Conservation (phyloP, 495 filamentous ascomycete species). For the Daldinia loculata region DNA sequence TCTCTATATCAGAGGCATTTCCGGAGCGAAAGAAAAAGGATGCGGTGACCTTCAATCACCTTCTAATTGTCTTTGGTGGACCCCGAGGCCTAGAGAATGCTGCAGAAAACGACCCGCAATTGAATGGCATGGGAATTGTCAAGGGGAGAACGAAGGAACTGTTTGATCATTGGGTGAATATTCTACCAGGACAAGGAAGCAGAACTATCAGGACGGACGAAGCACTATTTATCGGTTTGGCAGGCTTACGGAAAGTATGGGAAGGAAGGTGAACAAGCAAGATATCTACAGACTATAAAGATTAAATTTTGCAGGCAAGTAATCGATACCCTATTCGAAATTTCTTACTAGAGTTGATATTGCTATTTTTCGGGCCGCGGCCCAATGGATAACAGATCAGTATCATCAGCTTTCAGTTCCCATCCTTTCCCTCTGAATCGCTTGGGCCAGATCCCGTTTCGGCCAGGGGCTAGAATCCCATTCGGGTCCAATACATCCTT, state of each 20-base stretch:
- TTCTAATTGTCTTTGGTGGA: constrained; percentile 77
- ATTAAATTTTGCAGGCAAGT: constrained; percentile 27
- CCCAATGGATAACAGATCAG: constrained; percentile 36
- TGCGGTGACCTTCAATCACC: constrained; percentile 64
- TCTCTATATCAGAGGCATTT: constrained; percentile 57
- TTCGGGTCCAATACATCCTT: constrained; percentile 62
- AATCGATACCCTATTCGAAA: constrained; percentile 30
- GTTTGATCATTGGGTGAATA: constrained; percentile 82
- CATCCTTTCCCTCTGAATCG: constrained; percentile 54
- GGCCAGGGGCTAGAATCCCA: constrained; percentile 59
- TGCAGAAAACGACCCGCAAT: constrained; percentile 67
- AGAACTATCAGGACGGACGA: constrained; percentile 82
- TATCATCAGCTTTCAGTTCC: constrained; percentile 46
- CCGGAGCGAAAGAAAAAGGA: constrained; percentile 50
- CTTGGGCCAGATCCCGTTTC: constrained; percentile 61
- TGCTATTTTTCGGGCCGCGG: constrained; percentile 19
- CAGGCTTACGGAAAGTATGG: constrained; percentile 65
- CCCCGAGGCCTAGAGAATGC: constrained; percentile 76
- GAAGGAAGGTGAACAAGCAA: constrained; percentile 42
- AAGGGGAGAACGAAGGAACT: constrained; percentile 65
- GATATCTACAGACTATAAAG: not conserved
- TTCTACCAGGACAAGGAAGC: constrained; percentile 77
- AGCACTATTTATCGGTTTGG: constrained; percentile 74
- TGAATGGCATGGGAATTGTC: constrained; percentile 63
- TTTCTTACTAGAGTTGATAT: constrained; percentile 13